Evolutionary conservation across 805 yeast species (phyloP).

Genomic region (Huiozyma naganishii): DNA sequence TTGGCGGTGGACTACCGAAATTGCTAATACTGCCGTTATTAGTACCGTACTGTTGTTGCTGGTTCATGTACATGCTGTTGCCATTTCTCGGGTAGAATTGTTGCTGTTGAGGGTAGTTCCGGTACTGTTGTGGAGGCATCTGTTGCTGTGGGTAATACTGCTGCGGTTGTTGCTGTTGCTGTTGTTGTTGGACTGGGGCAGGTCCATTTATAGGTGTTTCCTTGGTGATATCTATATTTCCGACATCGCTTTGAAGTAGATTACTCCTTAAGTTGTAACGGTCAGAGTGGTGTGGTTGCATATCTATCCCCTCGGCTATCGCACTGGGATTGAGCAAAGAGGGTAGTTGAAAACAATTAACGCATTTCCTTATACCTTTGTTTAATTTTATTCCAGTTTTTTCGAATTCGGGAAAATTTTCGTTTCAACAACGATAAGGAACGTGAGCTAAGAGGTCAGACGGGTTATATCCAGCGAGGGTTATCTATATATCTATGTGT

Average conservation of each 20-base stretch:
- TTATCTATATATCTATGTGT: too few relatives aligned
- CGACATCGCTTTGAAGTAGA: slow-evolving; percentile 31
- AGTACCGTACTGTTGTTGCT: slow-evolving; percentile 3
- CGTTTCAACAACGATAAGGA: too few relatives aligned
- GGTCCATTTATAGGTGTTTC: slow-evolving; percentile 29
- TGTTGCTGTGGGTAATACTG: neutral
- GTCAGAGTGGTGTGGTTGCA: slow-evolving; percentile 4
- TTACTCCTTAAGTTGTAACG: slow-evolving; percentile 26
- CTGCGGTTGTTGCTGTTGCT: slow-evolving; percentile 1
- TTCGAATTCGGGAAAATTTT: too few relatives aligned
- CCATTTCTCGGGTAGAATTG: slow-evolving; percentile 1
- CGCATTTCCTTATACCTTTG: too few relatives aligned
- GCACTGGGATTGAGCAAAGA: neutral
- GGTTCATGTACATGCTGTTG: neutral
- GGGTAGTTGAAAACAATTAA: too few relatives aligned
- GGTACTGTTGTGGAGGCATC: slow-evolving; percentile 4
- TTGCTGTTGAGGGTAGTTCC: slow-evolving; percentile 2
- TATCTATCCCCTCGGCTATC: neutral
- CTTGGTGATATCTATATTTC: slow-evolving; percentile 35
- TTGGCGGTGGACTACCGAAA: slow-evolving; percentile 1
- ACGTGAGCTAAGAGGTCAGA: too few relatives aligned
- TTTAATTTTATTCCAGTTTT: too few relatives aligned
- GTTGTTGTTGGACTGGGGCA: slow-evolving; percentile 1
- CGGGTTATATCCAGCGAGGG: too few relatives aligned
- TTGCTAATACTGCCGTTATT: slow-evolving; percentile 2